phyloP scores from a whole-genome alignment of 805 yeast genomes.

The Candida silvicultrix region DNA sequence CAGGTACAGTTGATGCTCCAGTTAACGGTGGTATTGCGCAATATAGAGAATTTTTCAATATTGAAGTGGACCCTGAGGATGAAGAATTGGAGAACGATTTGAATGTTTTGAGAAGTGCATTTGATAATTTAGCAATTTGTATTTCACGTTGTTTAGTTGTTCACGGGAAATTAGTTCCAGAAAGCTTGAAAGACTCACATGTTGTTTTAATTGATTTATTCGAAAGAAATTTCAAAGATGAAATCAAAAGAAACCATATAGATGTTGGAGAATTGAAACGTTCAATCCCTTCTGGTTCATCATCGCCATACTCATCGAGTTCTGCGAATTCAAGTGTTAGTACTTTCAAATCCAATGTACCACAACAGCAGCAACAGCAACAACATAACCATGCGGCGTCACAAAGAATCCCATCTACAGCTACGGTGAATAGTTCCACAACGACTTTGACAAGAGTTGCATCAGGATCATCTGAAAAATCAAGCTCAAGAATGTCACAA shows the following conservation, averaged over 20 bases:
- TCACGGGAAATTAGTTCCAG: slow-evolving; percentile 60
- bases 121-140: slow-evolving; percentile 61
- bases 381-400: background rate
- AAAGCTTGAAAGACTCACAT: slow-evolving; percentile 55
- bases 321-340: slow-evolving; percentile 9
- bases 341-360: background rate
- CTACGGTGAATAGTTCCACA: slow-evolving; percentile 1
- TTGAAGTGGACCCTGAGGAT: slow-evolving; percentile 23
- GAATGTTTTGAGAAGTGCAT: slow-evolving; percentile 33
- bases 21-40: slow-evolving; percentile 90
- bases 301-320: slow-evolving; percentile 8
- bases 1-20: slow-evolving; percentile 89
- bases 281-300: slow-evolving; percentile 8
- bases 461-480: slow-evolving; percentile 22
- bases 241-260: slow-evolving; percentile 39
- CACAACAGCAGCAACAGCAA: background rate
- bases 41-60: slow-evolving; percentile 61
- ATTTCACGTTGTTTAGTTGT: slow-evolving; percentile 59
- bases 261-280: slow-evolving; percentile 19
- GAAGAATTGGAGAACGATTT: slow-evolving; percentile 24
- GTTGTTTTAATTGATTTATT: slow-evolving; percentile 56
- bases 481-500: slow-evolving; percentile 11
- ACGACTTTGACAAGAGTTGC: slow-evolving; percentile 18
- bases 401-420: slow-evolving; percentile 2
- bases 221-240: slow-evolving; percentile 60